Conservation (phyloP, 345 rosid genomes). For the Melaleuca alternifolia region DNA sequence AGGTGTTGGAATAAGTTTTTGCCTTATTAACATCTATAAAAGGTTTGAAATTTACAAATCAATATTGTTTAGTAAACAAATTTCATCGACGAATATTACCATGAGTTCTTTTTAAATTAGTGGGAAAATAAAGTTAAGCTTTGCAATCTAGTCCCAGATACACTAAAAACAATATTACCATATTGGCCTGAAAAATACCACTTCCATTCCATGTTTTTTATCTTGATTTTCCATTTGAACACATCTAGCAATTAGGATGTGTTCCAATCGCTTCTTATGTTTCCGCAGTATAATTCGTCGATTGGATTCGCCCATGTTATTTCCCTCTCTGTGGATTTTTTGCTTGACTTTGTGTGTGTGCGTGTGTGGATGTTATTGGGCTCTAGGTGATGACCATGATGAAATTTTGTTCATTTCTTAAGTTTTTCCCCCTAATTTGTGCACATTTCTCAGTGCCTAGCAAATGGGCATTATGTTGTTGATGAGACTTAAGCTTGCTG, state of each 20-base stretch:
- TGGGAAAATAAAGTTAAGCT: background rate
- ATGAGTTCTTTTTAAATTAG: background rate
- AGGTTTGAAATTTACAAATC: background rate
- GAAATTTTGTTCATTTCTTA: background rate
- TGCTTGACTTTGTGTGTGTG: background rate
- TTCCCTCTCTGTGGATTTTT: background rate
- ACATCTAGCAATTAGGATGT: background rate
- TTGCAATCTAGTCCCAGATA: background rate
- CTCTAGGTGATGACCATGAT: background rate
- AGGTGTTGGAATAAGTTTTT: background rate
- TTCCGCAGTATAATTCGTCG: accelerated
- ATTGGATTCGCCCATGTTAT: background rate
- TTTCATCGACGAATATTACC: background rate
- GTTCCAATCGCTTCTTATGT: background rate
- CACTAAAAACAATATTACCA: background rate
- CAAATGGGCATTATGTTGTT: background rate
- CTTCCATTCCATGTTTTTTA: background rate
- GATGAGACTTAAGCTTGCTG: background rate
- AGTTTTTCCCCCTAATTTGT: background rate
- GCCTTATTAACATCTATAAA: background rate
- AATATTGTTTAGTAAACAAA: background rate
- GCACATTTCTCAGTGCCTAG: background rate
- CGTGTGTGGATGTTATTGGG: background rate
- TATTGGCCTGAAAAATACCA: background rate
- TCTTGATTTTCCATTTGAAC: background rate